Percentiles rank a stretch among this genome's conserved stretches.
Conservation (phyloP, 164 flowering plant genomes). For the Aristolochia contorta region DNA sequence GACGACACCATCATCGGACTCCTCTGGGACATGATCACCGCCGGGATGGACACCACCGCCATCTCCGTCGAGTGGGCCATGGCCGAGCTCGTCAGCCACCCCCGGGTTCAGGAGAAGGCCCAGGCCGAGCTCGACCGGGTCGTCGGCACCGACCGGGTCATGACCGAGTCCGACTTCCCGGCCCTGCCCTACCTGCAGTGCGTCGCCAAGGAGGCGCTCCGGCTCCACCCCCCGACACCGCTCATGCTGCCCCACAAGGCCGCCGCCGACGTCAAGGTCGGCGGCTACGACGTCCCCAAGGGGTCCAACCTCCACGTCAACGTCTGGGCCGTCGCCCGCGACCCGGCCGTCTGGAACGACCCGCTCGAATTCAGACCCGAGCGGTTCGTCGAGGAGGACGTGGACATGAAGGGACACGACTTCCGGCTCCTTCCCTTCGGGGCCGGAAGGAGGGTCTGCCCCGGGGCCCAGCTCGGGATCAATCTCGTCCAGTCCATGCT, state of each 20-base stretch:
- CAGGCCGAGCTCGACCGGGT: conserved; percentile 26
- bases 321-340: conserved; percentile 25
- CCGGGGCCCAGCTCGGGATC: conserved; percentile 22
- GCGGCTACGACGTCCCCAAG: conserved; percentile 26
- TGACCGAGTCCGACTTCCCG: conserved; percentile 22
- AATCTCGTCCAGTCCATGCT: conserved; percentile 26
- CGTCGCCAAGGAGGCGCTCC: conserved; percentile 21
- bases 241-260: conserved; percentile 28
- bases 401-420: conserved; percentile 25
- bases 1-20: conserved; percentile 52
- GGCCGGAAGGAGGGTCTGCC: conserved; percentile 22
- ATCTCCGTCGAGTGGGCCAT: conserved; percentile 26
- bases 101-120: conserved; percentile 21
- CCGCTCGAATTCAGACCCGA: conserved; percentile 22
- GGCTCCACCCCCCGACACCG: conserved; percentile 26
- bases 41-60: conserved; percentile 22
- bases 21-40: conserved; percentile 43
- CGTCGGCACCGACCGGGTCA: conserved; percentile 13
- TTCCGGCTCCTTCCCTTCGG: conserved; percentile 24
- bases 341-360: conserved; percentile 22
- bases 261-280: conserved; percentile 17
- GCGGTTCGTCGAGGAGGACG: conserved; percentile 23
- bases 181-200: conserved; percentile 21
- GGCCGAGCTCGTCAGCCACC: conserved; percentile 26
- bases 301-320: conserved; percentile 22